Evolutionary conservation across 768 basidiomycete genomes (phyloP).

Genomic region (Tulasnella sp.): DNA sequence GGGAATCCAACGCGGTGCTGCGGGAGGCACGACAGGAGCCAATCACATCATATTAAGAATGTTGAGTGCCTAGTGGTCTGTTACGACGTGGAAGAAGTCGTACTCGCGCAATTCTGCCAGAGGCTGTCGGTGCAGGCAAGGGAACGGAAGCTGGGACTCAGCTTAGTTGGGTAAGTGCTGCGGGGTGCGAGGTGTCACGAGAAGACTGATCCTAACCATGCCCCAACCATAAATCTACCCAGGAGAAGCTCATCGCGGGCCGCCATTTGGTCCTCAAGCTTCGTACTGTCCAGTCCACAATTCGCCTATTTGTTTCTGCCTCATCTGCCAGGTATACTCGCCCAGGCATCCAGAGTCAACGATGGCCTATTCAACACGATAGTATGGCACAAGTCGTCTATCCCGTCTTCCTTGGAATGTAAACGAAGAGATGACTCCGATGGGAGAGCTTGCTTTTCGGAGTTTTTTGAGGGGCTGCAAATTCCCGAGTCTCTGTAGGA

Average conservation of each 20-base stretch:
- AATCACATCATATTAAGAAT: background rate
- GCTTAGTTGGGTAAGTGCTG: background rate
- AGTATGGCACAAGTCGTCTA: background rate
- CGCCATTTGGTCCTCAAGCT: background rate
- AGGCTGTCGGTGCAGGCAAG: background rate
- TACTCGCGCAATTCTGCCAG: background rate
- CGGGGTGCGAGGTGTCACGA: background rate
- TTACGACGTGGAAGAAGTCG: background rate
- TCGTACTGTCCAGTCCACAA: background rate
- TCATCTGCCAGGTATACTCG: background rate
- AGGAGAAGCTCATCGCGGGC: slow-evolving; percentile 6
- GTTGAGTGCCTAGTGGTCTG: background rate
- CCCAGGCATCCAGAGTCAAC: background rate
- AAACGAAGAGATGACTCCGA: background rate
- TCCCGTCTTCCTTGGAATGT: background rate
- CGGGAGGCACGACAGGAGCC: background rate
- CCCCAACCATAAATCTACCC: background rate
- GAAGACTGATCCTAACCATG: background rate
- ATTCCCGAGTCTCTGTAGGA: slow-evolving; percentile 4
- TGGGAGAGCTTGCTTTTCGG: background rate
- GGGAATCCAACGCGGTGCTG: background rate
- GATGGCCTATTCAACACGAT: background rate
- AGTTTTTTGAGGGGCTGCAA: background rate
- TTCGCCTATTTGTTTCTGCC: background rate
- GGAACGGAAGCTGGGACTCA: background rate